A percentile compares a stretch with the other conserved stretches of the same genome.
Conservation (phyloP, 495 filamentous ascomycete genomes). For the Symbiotaphrina buchneri region DNA sequence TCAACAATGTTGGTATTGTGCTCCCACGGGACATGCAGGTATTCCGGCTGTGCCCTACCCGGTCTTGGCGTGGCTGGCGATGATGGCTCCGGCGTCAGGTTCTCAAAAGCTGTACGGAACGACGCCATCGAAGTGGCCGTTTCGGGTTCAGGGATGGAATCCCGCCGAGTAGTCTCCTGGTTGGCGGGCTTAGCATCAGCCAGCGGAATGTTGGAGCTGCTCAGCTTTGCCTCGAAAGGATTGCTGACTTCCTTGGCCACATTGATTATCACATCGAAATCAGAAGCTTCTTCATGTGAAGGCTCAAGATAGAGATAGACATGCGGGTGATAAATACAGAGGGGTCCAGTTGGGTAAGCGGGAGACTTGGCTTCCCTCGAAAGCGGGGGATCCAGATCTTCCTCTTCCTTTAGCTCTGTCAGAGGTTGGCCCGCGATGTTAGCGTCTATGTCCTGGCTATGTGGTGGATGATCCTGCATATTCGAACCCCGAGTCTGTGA, state of each 20-base stretch:
- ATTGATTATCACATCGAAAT: constrained; percentile 87
- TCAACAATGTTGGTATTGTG: constrained; percentile 91
- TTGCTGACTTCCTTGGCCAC: constrained; percentile 88
- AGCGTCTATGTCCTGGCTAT: background rate
- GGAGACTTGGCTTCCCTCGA: constrained; percentile 66
- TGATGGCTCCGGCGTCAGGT: constrained; percentile 13
- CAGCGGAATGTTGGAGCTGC: background rate
- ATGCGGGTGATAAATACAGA: constrained; percentile 81
- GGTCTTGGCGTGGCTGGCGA: constrained; percentile 35
- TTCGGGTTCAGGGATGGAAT: background rate
- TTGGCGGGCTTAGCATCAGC: background rate
- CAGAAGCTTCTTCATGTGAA: constrained; percentile 56
- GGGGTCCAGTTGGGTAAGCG: constrained; percentile 79
- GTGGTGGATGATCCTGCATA: too few species aligned
- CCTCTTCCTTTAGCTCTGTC: constrained; percentile 42
- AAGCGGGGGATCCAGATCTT: constrained; percentile 45
- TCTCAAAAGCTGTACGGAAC: constrained; percentile 1
- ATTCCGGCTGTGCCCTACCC: constrained; percentile 43
- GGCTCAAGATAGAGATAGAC: constrained; percentile 86
- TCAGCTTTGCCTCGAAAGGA: constrained; percentile 29
- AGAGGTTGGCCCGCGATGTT: background rate
- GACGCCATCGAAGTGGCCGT: constrained; percentile 1
- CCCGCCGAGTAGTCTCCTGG: background rate
- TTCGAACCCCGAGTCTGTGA: too few species aligned
- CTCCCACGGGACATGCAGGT: constrained; percentile 92